Evolutionary conservation across 108 stramenopile genomes (phyloP).

Genomic region (Fragilaria crotonensis): DNA sequence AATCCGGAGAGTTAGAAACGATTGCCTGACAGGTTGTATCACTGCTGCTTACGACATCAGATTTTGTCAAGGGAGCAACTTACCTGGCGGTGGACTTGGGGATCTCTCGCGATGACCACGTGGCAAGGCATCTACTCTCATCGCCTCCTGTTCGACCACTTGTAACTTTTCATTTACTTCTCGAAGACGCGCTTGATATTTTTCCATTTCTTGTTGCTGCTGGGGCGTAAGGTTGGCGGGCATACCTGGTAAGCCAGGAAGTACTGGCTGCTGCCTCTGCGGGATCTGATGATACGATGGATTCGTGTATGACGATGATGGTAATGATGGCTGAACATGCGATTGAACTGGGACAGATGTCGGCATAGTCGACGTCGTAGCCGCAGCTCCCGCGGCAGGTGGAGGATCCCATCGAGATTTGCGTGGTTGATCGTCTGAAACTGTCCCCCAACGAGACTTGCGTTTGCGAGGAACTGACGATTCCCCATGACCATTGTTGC

Average conservation of each 20-base stretch:
- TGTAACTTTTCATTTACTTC: conserved; percentile 52
- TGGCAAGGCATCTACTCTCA: conserved; percentile 69
- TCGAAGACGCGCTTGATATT: conserved; percentile 48
- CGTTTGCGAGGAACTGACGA: conserved; percentile 46
- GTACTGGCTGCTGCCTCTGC: neutral
- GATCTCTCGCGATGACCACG: conserved; percentile 76
- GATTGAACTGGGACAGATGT: conserved; percentile 9
- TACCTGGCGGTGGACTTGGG: conserved; percentile 80
- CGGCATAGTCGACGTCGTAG: conserved; percentile 68
- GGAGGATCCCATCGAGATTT: neutral
- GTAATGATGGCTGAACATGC: too few relatives aligned
- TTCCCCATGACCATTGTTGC: conserved; percentile 1
- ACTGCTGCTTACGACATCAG: too few relatives aligned
- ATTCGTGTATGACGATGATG: conserved; percentile 2
- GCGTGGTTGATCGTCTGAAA: conserved; percentile 11
- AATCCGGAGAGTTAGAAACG: too few relatives aligned
- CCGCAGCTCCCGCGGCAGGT: conserved; percentile 13
- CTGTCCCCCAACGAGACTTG: conserved; percentile 45
- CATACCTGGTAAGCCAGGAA: conserved; percentile 31
- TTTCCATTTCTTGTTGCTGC: conserved; percentile 28
- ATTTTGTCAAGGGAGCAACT: too few relatives aligned
- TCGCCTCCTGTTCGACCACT: conserved; percentile 62
- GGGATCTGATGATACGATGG: neutral
- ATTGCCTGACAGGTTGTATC: too few relatives aligned
- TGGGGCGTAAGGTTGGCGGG: conserved; percentile 42